A percentile compares a stretch with the other conserved stretches of the same genome.
Conservation (phyloP, 1,284 basidiomycete species). For the Cystobasidiaceae sp. region DNA sequence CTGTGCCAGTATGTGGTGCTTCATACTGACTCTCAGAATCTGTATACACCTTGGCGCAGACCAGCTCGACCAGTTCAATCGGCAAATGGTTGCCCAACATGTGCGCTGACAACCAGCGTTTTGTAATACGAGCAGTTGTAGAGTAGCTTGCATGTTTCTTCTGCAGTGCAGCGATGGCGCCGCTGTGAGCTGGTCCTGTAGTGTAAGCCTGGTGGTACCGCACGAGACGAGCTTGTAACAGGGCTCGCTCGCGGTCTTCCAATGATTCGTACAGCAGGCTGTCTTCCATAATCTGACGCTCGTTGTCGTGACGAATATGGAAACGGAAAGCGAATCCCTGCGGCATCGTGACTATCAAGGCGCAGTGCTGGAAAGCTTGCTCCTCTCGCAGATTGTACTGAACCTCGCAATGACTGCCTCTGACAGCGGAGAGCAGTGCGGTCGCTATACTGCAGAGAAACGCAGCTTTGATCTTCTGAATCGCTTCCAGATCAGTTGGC, state of each 20-base stretch:
- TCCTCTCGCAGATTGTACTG: constrained; percentile 50
- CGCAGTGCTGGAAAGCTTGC: constrained; percentile 64
- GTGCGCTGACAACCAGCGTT: constrained; percentile 88
- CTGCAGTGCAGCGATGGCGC: constrained; percentile 69
- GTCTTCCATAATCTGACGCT: constrained; percentile 67
- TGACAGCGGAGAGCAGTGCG: constrained; percentile 58
- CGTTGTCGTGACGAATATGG: constrained; percentile 82
- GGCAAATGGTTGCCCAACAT: constrained; percentile 73
- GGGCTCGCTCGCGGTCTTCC: background rate
- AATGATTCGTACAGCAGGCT: background rate
- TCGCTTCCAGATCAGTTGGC: constrained; percentile 89
- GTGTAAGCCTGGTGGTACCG: constrained; percentile 65
- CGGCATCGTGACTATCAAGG: constrained; percentile 70
- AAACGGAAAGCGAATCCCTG: constrained; percentile 83
- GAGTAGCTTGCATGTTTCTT: constrained; percentile 76
- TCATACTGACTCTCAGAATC: constrained; percentile 44
- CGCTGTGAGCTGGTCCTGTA: constrained; percentile 76
- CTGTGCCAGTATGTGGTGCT: constrained; percentile 50
- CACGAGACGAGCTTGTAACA: background rate
- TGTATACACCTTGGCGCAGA: constrained; percentile 63
- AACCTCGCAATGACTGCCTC: constrained; percentile 52
- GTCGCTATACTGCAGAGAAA: constrained; percentile 55
- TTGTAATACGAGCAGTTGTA: constrained; percentile 77
- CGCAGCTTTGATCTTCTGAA: constrained; percentile 92
- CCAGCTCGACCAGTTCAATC: constrained; percentile 74